These are phyloP conservation scores for Hypoxylon rubiginosum DNA, from an alignment of 2,329 filamentous ascomycete genomes.

Conservation along the genomic window DNA sequence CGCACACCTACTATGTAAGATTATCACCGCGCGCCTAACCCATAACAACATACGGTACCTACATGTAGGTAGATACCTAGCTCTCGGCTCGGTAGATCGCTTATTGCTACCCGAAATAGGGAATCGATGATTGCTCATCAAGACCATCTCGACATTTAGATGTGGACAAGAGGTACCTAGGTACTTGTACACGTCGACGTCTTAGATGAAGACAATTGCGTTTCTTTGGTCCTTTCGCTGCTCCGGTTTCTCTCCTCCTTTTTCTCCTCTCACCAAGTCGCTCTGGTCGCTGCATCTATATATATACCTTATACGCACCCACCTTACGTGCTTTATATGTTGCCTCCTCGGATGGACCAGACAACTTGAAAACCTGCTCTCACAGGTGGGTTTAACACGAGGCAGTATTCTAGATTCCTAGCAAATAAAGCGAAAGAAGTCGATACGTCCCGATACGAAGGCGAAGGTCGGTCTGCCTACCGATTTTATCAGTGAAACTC, in stretches of 20 bases:
- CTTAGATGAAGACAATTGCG: not conserved
- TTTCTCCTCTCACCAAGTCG: not conserved
- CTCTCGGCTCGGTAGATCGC: not conserved
- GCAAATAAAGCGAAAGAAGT: not conserved
- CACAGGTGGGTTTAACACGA: not conserved
- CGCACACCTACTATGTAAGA: conserved; percentile 1
- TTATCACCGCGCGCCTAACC: not conserved
- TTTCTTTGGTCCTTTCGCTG: not conserved
- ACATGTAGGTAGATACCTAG: too few relatives aligned
- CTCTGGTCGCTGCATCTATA: not conserved
- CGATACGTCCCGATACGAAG: not conserved
- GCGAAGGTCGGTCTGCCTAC: not conserved
- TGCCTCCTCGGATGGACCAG: not conserved
- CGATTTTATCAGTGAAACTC: not conserved
- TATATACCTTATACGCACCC: too few relatives aligned
- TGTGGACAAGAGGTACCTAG: too few relatives aligned
- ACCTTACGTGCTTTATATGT: not conserved
- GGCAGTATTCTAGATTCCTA: not conserved
- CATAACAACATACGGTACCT: not conserved
- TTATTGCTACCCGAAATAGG: not conserved
- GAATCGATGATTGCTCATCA: not conserved
- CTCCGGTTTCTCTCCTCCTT: not conserved
- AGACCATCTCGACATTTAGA: too few relatives aligned
- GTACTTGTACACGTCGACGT: not conserved
- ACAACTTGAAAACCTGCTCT: not conserved